Conservation (phyloP, 805 yeast genomes). For the Wickerhamomyces chambardii region DNA sequence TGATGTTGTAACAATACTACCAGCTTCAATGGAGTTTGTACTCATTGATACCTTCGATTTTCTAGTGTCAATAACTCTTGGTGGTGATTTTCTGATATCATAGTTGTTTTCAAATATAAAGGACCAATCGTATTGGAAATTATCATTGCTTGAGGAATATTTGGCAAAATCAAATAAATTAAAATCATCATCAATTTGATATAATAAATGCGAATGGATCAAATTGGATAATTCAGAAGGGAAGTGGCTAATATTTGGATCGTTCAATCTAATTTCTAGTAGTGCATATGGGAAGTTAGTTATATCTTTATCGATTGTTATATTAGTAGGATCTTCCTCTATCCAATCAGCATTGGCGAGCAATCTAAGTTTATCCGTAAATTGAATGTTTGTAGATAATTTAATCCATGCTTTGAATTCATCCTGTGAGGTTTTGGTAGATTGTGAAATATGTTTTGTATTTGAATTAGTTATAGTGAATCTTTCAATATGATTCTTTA, state of each 20-base stretch:
- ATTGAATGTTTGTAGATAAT: slow-evolving; percentile 13
- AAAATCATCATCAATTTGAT: slow-evolving; percentile 32
- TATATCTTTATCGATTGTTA: slow-evolving; percentile 2
- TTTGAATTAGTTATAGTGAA: not conserved
- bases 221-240: slow-evolving; percentile 30
- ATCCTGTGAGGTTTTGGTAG: not conserved
- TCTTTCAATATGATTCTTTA: not conserved
- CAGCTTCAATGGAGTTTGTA: slow-evolving; percentile 1
- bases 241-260: slow-evolving; percentile 14
- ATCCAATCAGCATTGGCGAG: not conserved
- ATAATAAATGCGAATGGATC: slow-evolving; percentile 37
- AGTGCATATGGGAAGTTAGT: slow-evolving; percentile 37
- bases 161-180: slow-evolving; percentile 27
- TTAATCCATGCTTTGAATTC: slow-evolving; percentile 15
- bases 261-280: slow-evolving; percentile 37
- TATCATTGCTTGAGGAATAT: slow-evolving; percentile 33
- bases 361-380: slow-evolving; percentile 6
- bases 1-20: not conserved
- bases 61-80: slow-evolving; percentile 7
- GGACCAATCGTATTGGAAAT: slow-evolving; percentile 31
- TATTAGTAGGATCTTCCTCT: not conserved
- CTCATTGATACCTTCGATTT: no score
- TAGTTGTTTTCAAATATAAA: slow-evolving; percentile 17
- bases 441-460: no score
- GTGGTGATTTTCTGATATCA: slow-evolving; percentile 41